phyloP scores from a whole-genome alignment of 805 yeast genomes.

The Candida nonsorbophila region DNA sequence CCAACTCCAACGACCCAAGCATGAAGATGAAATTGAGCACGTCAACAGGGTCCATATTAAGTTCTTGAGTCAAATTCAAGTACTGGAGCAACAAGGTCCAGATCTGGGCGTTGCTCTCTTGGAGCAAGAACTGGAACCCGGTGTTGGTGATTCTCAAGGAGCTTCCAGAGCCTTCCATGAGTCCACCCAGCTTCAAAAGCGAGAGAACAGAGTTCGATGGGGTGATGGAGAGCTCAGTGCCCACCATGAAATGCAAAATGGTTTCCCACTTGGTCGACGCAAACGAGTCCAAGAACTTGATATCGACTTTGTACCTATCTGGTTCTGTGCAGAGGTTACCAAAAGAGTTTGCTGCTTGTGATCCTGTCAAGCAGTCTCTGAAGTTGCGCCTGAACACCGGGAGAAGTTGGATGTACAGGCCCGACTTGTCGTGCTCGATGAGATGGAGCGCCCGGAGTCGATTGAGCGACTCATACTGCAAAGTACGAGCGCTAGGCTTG shows the following conservation, averaged over 20 bases:
- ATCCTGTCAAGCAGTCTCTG: conserved; percentile 81
- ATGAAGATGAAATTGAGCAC: conserved; percentile 90
- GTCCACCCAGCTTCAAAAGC: conserved; percentile 70
- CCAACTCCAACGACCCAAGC: conserved; percentile 88
- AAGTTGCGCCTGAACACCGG: conserved; percentile 71
- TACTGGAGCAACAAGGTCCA: conserved; percentile 91
- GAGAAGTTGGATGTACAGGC: conserved; percentile 51
- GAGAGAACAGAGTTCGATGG: conserved; percentile 83
- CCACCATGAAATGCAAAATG: conserved; percentile 95
- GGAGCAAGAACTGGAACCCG: conserved; percentile 91
- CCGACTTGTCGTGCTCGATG: conserved; percentile 53
- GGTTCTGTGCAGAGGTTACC: conserved; percentile 62
- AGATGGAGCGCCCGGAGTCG: conserved; percentile 73
- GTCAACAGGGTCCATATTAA: conserved; percentile 93
- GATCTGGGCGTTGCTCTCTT: conserved; percentile 88
- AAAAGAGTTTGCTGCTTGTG: conserved; percentile 59
- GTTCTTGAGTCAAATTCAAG: conserved; percentile 73
- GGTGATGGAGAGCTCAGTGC: conserved; percentile 63
- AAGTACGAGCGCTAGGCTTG: conserved; percentile 49
- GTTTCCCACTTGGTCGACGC: conserved; percentile 92
- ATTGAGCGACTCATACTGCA: conserved; percentile 73
- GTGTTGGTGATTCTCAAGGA: conserved; percentile 72
- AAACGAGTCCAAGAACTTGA: conserved; percentile 68
- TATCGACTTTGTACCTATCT: conserved; percentile 53
- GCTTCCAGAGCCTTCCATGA: conserved; percentile 65